Percentiles rank a stretch among this genome's conserved stretches.
Conservation (phyloP, 371 early-diverging fungal genomes). For the Lichtheimia ornata region DNA sequence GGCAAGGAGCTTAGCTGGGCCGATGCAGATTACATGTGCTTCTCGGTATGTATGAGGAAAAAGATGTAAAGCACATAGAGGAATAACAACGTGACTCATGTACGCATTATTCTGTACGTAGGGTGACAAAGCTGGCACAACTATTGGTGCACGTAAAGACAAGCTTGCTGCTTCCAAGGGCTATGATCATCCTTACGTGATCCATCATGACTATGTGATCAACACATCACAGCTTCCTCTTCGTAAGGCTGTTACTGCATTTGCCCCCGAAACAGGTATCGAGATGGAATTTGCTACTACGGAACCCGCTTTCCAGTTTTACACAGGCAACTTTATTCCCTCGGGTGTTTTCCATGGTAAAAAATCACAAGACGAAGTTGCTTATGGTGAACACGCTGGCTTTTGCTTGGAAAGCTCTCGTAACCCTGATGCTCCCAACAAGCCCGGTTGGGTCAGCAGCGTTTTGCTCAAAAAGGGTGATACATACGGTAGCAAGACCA, state of each 20-base stretch:
- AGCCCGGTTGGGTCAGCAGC: constrained; percentile 50
- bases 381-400: constrained; percentile 47
- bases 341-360: constrained; percentile 33
- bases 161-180: constrained; percentile 40
- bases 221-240: constrained; percentile 41
- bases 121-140: constrained; percentile 37
- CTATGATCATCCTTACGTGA: constrained; percentile 71
- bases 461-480: constrained; percentile 51
- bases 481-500: constrained; percentile 49
- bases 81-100: background rate
- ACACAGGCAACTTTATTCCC: constrained; percentile 68
- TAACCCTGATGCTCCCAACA: constrained; percentile 72
- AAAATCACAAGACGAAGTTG: constrained; percentile 31
- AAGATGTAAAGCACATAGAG: background rate
- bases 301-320: constrained; percentile 78
- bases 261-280: constrained; percentile 65
- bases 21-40: constrained; percentile 54
- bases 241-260: constrained; percentile 43
- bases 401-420: constrained; percentile 72
- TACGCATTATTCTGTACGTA: constrained; percentile 3
- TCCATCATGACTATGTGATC: constrained; percentile 40
- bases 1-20: constrained; percentile 51
- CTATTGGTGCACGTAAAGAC: constrained; percentile 46
- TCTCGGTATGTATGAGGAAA: constrained; percentile 36
- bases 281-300: constrained; percentile 59